Percentiles rank a stretch among this genome's conserved stretches.
Conservation (phyloP, 352 stramenopile species). For the Globisporangium orthogonon region DNA sequence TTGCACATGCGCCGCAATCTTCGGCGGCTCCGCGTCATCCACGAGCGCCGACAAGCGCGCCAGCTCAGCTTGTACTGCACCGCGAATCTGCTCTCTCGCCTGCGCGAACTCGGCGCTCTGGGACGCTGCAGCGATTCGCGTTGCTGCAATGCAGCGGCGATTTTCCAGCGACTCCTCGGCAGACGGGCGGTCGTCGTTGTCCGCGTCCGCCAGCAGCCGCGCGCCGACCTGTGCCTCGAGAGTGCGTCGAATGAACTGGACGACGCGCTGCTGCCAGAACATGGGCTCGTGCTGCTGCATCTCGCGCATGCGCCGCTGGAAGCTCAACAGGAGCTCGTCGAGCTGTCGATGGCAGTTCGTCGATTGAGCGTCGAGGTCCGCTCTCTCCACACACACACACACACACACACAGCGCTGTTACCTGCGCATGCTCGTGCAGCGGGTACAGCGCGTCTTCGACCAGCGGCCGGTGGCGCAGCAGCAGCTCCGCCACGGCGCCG, state of each 20-base stretch:
- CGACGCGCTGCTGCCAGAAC: constrained; percentile 50
- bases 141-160: not conserved
- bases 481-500: constrained; percentile 33
- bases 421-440: constrained; percentile 27
- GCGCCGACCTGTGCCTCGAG: constrained; percentile 11
- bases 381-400: not conserved
- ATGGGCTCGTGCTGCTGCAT: constrained; percentile 30
- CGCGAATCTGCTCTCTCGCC: constrained; percentile 5
- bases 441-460: constrained; percentile 27
- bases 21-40: not conserved
- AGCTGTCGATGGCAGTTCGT: constrained; percentile 12
- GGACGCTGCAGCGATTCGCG: not conserved
- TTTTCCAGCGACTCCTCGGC: not conserved
- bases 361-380: not conserved
- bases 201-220: not conserved
- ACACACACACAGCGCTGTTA: constrained; percentile 5
- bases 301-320: constrained; percentile 23
- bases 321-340: constrained; percentile 19
- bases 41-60: constrained; percentile 3
- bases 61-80: constrained; percentile 4
- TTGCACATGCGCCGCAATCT: too few species aligned
- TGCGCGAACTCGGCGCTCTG: not conserved
- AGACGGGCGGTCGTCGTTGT: not conserved
- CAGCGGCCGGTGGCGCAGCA: constrained; percentile 32
- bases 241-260: constrained; percentile 27